Percentiles rank a stretch among this genome's conserved stretches.
Evolutionary conservation across 345 rosid genomes (phyloP).

Genomic region (Dipteronia sinensis): DNA sequence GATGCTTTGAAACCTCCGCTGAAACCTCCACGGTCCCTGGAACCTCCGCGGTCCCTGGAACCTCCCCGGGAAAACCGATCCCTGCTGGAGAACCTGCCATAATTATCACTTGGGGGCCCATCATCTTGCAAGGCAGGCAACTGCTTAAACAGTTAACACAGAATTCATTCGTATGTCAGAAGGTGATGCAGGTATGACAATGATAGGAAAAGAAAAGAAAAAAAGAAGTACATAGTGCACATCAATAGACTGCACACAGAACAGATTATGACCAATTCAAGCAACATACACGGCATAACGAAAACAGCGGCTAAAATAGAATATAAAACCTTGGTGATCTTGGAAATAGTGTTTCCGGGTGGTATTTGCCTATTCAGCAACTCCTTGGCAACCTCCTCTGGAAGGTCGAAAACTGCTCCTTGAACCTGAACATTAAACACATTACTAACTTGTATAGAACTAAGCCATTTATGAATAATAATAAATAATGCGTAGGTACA

Average conservation of each 20-base stretch:
- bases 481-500: conserved; percentile 20
- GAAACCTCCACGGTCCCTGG: conserved; percentile 45
- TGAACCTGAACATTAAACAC: conserved; percentile 61
- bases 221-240: background rate
- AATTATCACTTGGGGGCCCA: conserved; percentile 77
- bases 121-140: conserved; percentile 93
- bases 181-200: background rate
- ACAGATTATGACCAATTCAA: conserved; percentile 10
- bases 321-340: conserved; percentile 71
- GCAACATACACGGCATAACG: conserved; percentile 12
- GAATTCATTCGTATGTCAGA: background rate
- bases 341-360: conserved; percentile 71
- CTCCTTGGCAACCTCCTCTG: conserved; percentile 88
- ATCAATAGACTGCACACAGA: background rate
- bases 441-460: conserved; percentile 14
- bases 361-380: conserved; percentile 71
- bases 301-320: conserved; percentile 4
- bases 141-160: conserved; percentile 38
- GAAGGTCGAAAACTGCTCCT: conserved; percentile 96
- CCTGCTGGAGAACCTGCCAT: conserved; percentile 79
- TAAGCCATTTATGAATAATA: conserved; percentile 7
- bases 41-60: conserved; percentile 43
- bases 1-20: conserved; percentile 35
- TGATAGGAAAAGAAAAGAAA: background rate
- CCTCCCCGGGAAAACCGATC: conserved; percentile 64